A percentile compares a stretch with the other conserved stretches of the same genome.
Conservation (phyloP, 371 early-diverging fungal species). For the Basidiobolus meristosporus region DNA sequence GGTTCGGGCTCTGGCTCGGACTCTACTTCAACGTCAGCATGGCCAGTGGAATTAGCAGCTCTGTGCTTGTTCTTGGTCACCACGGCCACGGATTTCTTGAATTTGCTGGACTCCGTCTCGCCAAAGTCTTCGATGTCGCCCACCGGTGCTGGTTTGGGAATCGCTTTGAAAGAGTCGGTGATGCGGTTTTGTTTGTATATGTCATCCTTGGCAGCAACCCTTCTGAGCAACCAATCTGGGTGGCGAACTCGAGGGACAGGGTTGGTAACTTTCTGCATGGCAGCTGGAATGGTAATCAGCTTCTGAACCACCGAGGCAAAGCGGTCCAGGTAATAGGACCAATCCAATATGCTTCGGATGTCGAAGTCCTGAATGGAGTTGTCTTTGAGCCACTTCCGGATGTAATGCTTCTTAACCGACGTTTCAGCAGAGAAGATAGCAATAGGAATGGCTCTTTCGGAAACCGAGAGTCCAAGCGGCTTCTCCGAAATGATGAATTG, state of each 20-base stretch:
- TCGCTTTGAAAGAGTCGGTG: constrained; percentile 54
- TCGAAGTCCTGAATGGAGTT: constrained; percentile 42
- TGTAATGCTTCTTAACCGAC: constrained; percentile 57
- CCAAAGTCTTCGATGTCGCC: constrained; percentile 42
- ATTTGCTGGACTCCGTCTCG: constrained; percentile 7
- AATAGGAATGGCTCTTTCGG: constrained; percentile 93
- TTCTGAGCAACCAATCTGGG: constrained; percentile 87
- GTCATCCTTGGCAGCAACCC: constrained; percentile 50
- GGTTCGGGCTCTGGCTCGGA: constrained; percentile 15
- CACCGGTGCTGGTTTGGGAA: constrained; percentile 8
- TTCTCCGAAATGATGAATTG: constrained; percentile 86
- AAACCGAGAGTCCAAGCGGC: constrained; percentile 79
- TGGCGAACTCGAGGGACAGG: constrained; percentile 84
- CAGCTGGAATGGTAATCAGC: constrained; percentile 97
- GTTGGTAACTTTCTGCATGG: constrained; percentile 88
- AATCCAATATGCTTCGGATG: constrained; percentile 89
- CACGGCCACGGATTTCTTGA: constrained; percentile 2
- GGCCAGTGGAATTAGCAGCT: not conserved
- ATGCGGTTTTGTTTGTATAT: constrained; percentile 69
- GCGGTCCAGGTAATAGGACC: constrained; percentile 97
- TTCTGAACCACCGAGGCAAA: constrained; percentile 93
- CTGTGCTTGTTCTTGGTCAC: constrained; percentile 4
- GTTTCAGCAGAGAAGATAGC: constrained; percentile 85
- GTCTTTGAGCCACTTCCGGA: constrained; percentile 91
- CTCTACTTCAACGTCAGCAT: constrained; percentile 1